These are phyloP conservation scores for Blepharisma stoltei DNA, from an alignment of 73 alveolate species.

Conservation along the genomic window DNA sequence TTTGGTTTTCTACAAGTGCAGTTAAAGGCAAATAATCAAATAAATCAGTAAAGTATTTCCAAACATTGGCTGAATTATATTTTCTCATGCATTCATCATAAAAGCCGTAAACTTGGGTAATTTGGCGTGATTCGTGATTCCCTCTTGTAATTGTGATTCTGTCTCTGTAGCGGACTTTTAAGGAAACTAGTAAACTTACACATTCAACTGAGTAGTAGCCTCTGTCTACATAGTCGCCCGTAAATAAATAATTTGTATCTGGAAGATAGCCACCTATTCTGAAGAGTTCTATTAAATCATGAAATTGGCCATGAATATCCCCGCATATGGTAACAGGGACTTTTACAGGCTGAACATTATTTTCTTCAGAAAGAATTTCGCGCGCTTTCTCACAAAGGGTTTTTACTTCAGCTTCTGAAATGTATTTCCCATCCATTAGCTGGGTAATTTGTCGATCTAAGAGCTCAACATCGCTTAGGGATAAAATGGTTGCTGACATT, in stretches of 20 bases:
- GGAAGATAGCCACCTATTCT: constrained; percentile 58
- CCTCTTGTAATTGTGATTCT: constrained; percentile 92
- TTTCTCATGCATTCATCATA: constrained; percentile 85
- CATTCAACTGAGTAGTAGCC: constrained; percentile 89
- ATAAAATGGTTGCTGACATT: not conserved
- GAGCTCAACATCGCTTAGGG: not conserved
- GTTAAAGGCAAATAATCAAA: constrained; percentile 84
- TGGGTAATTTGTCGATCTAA: constrained; percentile 44
- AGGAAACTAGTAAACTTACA: constrained; percentile 66
- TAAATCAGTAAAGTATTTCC: constrained; percentile 72
- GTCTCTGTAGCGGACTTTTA: constrained; percentile 81
- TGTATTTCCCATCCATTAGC: constrained; percentile 51
- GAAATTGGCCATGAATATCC: constrained; percentile 92
- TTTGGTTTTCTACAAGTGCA: constrained; percentile 89
- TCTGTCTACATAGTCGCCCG: constrained; percentile 90
- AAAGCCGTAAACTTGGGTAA: constrained; percentile 77
- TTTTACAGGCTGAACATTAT: constrained; percentile 69
- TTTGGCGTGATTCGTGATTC: constrained; percentile 90
- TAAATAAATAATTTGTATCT: constrained; percentile 71
- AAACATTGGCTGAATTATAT: constrained; percentile 73
- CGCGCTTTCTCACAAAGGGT: constrained; percentile 86
- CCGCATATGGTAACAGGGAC: constrained; percentile 92
- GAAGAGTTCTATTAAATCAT: constrained; percentile 84
- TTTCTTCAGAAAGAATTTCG: constrained; percentile 79
- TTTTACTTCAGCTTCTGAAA: constrained; percentile 76